These are phyloP conservation scores for Phyllosticta capitalensis DNA, from an alignment of 2,329 filamentous ascomycete species.

Conservation along the genomic window DNA sequence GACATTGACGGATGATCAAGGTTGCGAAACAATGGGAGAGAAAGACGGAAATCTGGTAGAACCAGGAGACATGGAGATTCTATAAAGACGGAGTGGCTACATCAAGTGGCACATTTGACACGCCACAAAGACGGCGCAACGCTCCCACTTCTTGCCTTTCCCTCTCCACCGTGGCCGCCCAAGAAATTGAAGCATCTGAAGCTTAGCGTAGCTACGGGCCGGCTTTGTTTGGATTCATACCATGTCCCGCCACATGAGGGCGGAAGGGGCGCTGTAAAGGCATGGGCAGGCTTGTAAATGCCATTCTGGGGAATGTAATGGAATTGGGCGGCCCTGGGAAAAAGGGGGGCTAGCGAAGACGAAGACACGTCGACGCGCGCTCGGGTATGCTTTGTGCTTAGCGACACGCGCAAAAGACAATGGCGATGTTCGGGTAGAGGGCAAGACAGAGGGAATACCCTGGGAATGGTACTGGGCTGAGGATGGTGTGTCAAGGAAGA, in stretches of 20 bases:
- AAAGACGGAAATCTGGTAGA: not conserved
- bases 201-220: not conserved
- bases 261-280: not conserved
- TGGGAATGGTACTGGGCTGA: not conserved
- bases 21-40: not conserved
- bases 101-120: not conserved
- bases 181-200: not conserved
- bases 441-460: not conserved
- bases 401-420: not conserved
- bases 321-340: not conserved
- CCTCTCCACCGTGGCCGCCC: not conserved
- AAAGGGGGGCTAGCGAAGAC: not conserved
- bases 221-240: not conserved
- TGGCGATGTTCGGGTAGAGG: not conserved
- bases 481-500: not conserved
- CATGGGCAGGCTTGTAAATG: not conserved
- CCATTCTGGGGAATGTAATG: not conserved
- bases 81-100: not conserved
- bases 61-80: not conserved
- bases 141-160: not conserved
- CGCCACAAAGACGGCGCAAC: not conserved
- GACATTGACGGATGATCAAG: not conserved
- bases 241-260: not conserved
- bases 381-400: not conserved
- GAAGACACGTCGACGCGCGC: not conserved